These are phyloP conservation scores for Phytophthora chlamydospora DNA, from an alignment of 352 stramenopile species.

Conservation along the genomic window DNA sequence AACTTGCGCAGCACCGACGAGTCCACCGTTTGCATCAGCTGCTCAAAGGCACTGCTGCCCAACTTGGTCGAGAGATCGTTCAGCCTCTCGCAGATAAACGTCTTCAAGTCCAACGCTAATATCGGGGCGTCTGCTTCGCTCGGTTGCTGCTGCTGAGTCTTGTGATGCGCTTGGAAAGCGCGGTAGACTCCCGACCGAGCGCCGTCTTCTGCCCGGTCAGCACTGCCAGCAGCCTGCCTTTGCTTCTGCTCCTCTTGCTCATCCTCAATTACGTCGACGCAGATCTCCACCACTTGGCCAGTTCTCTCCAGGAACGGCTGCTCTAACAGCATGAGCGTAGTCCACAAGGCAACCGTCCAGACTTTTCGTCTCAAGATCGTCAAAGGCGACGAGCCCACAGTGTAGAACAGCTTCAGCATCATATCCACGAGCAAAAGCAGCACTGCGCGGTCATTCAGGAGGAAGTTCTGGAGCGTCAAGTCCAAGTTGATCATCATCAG, in stretches of 20 bases:
- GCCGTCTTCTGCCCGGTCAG: constrained; percentile 16
- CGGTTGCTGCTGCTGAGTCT: constrained; percentile 30
- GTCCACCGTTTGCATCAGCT: constrained; percentile 66
- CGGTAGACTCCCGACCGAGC: constrained; percentile 49
- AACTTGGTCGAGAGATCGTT: constrained; percentile 50
- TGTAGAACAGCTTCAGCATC: constrained; percentile 81
- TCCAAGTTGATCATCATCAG: constrained; percentile 56
- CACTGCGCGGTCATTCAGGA: constrained; percentile 42
- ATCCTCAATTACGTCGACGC: constrained; percentile 71
- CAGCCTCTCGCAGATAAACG: constrained; percentile 45
- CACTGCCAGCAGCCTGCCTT: constrained; percentile 14
- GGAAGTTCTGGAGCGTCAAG: constrained; percentile 50
- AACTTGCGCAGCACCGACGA: constrained; percentile 62
- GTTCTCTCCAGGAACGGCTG: constrained; percentile 57
- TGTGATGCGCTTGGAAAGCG: constrained; percentile 51
- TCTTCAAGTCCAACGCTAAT: constrained; percentile 50
- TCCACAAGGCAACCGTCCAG: constrained; percentile 67
- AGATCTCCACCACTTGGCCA: constrained; percentile 72
- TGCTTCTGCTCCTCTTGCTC: constrained; percentile 48
- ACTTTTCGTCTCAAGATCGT: constrained; percentile 64
- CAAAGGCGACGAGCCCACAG: constrained; percentile 63
- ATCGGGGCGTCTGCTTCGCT: constrained; percentile 46
- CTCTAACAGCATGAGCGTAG: constrained; percentile 44
- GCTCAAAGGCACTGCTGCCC: constrained; percentile 45
- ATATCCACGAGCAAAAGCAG: constrained; percentile 57